Conservation (phyloP, 352 stramenopile species). For the Globisporangium middletonii region DNA sequence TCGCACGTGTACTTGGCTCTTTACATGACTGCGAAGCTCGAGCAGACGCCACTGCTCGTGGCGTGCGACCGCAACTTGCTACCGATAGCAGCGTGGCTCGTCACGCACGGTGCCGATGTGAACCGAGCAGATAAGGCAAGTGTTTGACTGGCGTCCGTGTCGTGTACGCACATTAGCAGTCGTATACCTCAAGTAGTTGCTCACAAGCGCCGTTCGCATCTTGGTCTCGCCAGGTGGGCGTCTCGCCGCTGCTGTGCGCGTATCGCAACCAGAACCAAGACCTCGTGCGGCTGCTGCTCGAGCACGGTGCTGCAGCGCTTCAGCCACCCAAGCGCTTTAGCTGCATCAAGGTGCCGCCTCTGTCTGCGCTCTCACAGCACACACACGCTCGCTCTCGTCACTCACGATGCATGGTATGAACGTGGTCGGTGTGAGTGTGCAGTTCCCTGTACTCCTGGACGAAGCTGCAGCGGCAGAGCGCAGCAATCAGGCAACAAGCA, state of each 20-base stretch:
- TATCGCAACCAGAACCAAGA: slow-evolving; percentile 45
- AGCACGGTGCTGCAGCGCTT: slow-evolving; percentile 33
- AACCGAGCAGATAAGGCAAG: slow-evolving; percentile 47
- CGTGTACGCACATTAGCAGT: not conserved
- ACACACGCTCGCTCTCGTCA: not conserved
- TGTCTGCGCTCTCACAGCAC: no score
- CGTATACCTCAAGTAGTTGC: not conserved
- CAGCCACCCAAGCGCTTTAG: slow-evolving; percentile 25
- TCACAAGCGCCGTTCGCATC: not conserved
- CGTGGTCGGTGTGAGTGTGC: no score
- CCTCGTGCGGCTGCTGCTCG: slow-evolving; percentile 38
- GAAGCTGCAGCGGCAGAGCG: slow-evolving; percentile 7
- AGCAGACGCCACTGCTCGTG: slow-evolving; percentile 52
- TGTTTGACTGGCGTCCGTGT: no score
- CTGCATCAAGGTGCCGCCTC: slow-evolving; percentile 25
- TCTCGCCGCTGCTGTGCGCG: slow-evolving; percentile 47
- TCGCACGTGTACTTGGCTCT: not conserved
- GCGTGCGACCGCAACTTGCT: slow-evolving; percentile 45
- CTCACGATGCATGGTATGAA: not conserved
- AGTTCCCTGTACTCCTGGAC: slow-evolving; percentile 17
- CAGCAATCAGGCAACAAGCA: not conserved
- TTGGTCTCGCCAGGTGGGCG: slow-evolving; percentile 15
- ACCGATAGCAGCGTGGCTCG: slow-evolving; percentile 35
- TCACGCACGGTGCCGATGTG: slow-evolving; percentile 43
- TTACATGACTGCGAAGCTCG: slow-evolving; percentile 19